phyloP scores from a whole-genome alignment of 1,284 basidiomycete genomes.

The Ustilago tritici region DNA sequence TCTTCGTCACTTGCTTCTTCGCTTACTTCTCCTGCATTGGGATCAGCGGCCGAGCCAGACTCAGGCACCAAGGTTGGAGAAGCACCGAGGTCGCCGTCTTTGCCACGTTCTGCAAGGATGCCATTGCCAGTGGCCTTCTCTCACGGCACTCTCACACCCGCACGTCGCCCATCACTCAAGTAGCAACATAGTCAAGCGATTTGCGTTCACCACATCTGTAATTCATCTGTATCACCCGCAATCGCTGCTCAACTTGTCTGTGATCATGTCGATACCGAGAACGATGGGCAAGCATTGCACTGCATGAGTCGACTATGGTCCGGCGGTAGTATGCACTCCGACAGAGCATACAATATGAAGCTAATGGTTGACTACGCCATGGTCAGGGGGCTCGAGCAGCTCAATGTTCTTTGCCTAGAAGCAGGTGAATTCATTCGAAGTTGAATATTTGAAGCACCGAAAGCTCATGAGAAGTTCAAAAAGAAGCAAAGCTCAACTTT shows the following conservation, averaged over 20 bases:
- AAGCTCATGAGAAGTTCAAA: slow-evolving; percentile 29
- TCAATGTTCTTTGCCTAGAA: background rate
- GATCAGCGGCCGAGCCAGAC: slow-evolving; percentile 13
- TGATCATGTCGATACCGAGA: background rate
- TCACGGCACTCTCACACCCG: slow-evolving; percentile 26
- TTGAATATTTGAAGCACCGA: slow-evolving; percentile 33
- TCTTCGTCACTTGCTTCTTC: slow-evolving; percentile 25
- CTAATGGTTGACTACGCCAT: background rate
- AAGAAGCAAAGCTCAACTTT: background rate
- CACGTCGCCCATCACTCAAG: slow-evolving; percentile 21
- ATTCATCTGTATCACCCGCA: background rate
- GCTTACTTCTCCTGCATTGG: slow-evolving; percentile 25
- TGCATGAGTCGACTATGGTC: background rate
- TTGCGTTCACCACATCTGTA: background rate
- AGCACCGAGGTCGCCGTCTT: slow-evolving; percentile 11
- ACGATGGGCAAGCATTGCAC: background rate
- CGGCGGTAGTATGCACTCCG: slow-evolving; percentile 6
- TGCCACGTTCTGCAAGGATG: slow-evolving; percentile 11
- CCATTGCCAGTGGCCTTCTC: slow-evolving; percentile 23
- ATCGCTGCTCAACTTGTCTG: background rate
- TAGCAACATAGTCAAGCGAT: background rate
- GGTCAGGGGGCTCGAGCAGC: slow-evolving; percentile 4
- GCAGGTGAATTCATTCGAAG: slow-evolving; percentile 12
- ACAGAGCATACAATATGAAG: background rate
- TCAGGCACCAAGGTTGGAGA: slow-evolving; percentile 20